phyloP scores from a whole-genome alignment of 2,329 filamentous ascomycete species.

The Waltergamsia citrina region DNA sequence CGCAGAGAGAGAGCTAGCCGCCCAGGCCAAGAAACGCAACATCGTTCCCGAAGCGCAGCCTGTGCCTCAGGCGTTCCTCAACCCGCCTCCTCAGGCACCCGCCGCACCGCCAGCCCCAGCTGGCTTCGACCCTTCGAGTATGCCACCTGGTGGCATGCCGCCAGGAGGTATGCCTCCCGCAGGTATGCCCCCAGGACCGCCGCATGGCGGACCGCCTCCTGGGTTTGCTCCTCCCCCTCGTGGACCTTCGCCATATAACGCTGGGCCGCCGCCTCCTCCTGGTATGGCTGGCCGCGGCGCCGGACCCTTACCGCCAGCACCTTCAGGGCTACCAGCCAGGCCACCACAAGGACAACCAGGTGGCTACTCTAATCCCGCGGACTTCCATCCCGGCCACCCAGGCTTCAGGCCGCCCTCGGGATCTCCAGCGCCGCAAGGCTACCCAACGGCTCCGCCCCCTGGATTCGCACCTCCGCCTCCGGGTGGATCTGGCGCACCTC shows the following conservation, averaged over 20 bases:
- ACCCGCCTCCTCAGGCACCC: constrained; percentile 13
- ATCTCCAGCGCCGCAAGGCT: constrained; percentile 25
- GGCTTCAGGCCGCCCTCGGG: constrained; percentile 27
- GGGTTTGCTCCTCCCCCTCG: constrained; percentile 26
- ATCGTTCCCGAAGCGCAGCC: constrained; percentile 74
- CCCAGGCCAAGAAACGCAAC: constrained; percentile 89
- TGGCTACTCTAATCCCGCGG: constrained; percentile 35
- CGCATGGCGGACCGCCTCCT: constrained; percentile 17
- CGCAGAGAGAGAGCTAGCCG: constrained; percentile 83
- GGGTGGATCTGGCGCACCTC: constrained; percentile 19
- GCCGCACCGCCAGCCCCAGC: constrained; percentile 7
- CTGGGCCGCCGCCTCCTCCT: constrained; percentile 11
- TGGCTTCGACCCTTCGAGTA: constrained; percentile 24
- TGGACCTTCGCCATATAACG: constrained; percentile 23
- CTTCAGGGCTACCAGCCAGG: constrained; percentile 39
- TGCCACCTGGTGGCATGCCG: constrained; percentile 11
- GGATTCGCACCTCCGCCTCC: constrained; percentile 26
- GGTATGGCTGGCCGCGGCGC: constrained; percentile 16
- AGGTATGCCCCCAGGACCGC: too few species aligned
- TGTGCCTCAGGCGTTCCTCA: constrained; percentile 64
- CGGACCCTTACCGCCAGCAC: constrained; percentile 35
- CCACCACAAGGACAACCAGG: constrained; percentile 33
- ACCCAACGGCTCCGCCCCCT: constrained; percentile 24
- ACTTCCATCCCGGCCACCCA: constrained; percentile 31
- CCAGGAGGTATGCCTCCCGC: constrained; percentile 12